These are phyloP conservation scores for Strigomonas galati DNA, from an alignment of 208 protist genomes.

Conservation along the genomic window DNA sequence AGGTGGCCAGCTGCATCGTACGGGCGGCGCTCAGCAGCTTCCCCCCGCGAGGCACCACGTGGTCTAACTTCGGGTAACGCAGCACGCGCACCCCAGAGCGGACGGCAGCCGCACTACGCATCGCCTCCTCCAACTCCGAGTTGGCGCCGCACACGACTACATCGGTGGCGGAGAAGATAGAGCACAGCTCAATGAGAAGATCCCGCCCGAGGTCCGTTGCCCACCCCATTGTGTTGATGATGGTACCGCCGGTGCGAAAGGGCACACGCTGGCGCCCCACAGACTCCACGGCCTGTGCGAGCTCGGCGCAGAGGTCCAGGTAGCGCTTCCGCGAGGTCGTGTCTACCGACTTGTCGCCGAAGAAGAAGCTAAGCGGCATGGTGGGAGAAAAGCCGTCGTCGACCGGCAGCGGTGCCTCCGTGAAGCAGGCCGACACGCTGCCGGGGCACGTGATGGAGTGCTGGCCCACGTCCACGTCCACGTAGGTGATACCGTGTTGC, in stretches of 20 bases:
- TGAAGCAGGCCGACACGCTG: conserved; percentile 58
- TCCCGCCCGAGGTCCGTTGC: conserved; percentile 50
- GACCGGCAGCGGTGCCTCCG: conserved; percentile 51
- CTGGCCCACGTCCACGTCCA: conserved; percentile 78
- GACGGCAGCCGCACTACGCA: conserved; percentile 37
- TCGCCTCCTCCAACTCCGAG: conserved; percentile 42
- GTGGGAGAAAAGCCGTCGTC: conserved; percentile 70
- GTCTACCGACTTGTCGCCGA: conserved; percentile 52
- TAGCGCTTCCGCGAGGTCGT: conserved; percentile 63
- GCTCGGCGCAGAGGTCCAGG: conserved; percentile 67
- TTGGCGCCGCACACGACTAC: conserved; percentile 68
- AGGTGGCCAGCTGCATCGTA: conserved; percentile 41
- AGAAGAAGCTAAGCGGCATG: conserved; percentile 81
- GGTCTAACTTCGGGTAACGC: conserved; percentile 37
- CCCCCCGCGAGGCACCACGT: conserved; percentile 25
- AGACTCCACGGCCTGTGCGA: conserved; percentile 45
- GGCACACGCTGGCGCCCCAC: conserved; percentile 37
- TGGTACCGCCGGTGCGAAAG: conserved; percentile 61
- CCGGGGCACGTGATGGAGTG: conserved; percentile 70
- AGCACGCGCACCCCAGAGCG: conserved; percentile 45
- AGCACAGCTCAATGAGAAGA: conserved; percentile 61
- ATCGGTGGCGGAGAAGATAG: conserved; percentile 78
- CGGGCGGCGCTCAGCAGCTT: conserved; percentile 24
- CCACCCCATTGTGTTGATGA: conserved; percentile 81
- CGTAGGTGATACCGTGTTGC: conserved; percentile 18